Evolutionary conservation across 1,284 basidiomycete genomes (phyloP), one percentile per base, ranked within the genome.

Genomic region (Papiliotrema fonsecae): DNA sequence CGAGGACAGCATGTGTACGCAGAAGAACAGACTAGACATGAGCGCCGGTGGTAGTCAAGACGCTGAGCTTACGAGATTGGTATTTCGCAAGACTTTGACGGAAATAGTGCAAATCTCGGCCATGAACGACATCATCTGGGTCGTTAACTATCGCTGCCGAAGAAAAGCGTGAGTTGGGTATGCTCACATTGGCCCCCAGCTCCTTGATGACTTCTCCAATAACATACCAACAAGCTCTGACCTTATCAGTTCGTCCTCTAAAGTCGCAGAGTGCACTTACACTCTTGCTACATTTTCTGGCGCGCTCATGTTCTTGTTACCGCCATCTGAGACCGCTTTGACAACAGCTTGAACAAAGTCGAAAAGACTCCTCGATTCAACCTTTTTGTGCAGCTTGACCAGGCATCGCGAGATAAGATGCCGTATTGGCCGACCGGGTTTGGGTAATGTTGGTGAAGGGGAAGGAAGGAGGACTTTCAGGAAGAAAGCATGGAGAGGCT

Each of bases 41-140:
- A 27, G 6, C 9, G 10, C 3, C 6, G 13, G 6, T 3, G 27
- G 16, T 27, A 14, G 18, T 31, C 31, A 32, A 6, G 18, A 5
- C 3, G n/a, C 61, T 21, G n/a, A 13, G 30, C 82, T 53, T 56
- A 89, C 89, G 57, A 76, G 79, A 32, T 86, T 89, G 13, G 83
- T 82, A 53, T 81, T 83, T 47, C 73, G 74, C 54, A 81, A 78
- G 0, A 83, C 81, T 69, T 84, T 87, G 42, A 87, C 68, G 0
- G 83, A 77, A 0, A 82, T 76, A 1, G 78, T 75, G 18, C 82
- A 77, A 31, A 93, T 86, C 65, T 97, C 93, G 38, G 85, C 80
- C 82, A 92, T 87, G 60, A 91, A 85, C 0, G 90, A 94, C 92
- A 96, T 97, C 69, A 92, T 85, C 86, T 96, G 59, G 16, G n/a